Evolutionary conservation across 768 basidiomycete genomes (phyloP).

Genomic region (Cyathus striatus): DNA sequence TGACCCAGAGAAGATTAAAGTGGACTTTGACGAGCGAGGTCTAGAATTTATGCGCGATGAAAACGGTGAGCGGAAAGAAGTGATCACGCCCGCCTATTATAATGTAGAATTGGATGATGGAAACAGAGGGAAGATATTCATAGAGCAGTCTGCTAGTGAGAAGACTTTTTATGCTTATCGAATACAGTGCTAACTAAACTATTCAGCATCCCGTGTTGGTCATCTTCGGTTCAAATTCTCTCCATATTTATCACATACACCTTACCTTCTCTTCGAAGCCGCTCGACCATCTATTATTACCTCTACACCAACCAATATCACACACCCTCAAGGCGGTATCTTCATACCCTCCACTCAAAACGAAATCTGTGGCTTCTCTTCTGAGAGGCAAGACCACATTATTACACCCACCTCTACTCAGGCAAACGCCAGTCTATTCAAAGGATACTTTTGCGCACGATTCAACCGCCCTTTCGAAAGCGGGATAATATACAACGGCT

Average conservation of each 20-base stretch:
- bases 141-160: constrained; percentile 62
- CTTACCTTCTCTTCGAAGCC: constrained; percentile 65
- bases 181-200: background rate
- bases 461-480: constrained; percentile 42
- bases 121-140: constrained; percentile 43
- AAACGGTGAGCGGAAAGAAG: constrained; percentile 49
- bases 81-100: constrained; percentile 51
- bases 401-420: constrained; percentile 49
- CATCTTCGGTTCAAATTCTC: constrained; percentile 68
- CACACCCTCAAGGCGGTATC: constrained; percentile 51
- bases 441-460: constrained; percentile 56
- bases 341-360: constrained; percentile 31
- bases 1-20: constrained; percentile 26
- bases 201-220: constrained; percentile 66
- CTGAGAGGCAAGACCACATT: constrained; percentile 69
- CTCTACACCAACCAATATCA: constrained; percentile 38
- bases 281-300: constrained; percentile 60
- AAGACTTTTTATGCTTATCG: constrained; percentile 4
- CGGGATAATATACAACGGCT: constrained; percentile 47
- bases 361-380: constrained; percentile 52
- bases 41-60: constrained; percentile 23
- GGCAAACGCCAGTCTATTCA: constrained; percentile 33
- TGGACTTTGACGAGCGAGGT: constrained; percentile 55
- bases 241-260: constrained; percentile 20
- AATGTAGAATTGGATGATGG: constrained; percentile 50